Evolutionary conservation across 257 asterid species (phyloP), one percentile per base, ranked within the genome.

Genomic region (Gynochthodes officinalis): DNA sequence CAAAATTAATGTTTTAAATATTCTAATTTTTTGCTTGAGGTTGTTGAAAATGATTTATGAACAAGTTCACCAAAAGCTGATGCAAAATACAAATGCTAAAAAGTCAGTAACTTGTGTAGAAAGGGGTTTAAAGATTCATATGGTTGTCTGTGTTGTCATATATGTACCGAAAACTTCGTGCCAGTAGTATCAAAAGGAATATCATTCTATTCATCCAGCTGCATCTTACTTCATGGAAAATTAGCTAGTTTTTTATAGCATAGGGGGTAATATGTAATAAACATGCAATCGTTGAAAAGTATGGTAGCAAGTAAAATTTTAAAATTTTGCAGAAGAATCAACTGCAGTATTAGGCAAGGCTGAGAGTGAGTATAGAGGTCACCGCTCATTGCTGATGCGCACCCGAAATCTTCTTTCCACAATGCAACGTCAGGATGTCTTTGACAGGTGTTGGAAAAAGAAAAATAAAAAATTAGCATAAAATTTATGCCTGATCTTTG

Each of bases 341-440:
- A 87, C 95, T 0, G 83, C 85, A 37, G 95, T 95, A 33, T 68
- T 91, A 58, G 84, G 60, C 78, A 95, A 92, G 79, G 95, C 99
- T 15, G 99, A 95, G 75, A 86, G 87, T 13, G 99, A 95, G 73
- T 95, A 95, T 88, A 90, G 82, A 87, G 96, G 97, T 77, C 99
- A 92, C 46, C 86, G 95, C 43, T 87, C 97, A 3, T 79, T 95
- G 71, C 90, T 94, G 28, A 80, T 86, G 64, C 86, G 97, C 57
- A 91, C 96, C 3, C 83, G 99, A 57, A 87, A 82, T 83, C 97
- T 91, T 82, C 92, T 94, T 39, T 94, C 97, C 73, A 91, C 96
- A 62, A 88, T 89, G 97, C 88, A 84, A 64, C 92, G 97, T 16
- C 97, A 89, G 79, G 99, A 91, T 75, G 86, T 94, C 78, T 77